Base-by-base conservation (phyloP, 2,329 filamentous ascomycete genomes). In the Cytospora schulzeri region DNA sequence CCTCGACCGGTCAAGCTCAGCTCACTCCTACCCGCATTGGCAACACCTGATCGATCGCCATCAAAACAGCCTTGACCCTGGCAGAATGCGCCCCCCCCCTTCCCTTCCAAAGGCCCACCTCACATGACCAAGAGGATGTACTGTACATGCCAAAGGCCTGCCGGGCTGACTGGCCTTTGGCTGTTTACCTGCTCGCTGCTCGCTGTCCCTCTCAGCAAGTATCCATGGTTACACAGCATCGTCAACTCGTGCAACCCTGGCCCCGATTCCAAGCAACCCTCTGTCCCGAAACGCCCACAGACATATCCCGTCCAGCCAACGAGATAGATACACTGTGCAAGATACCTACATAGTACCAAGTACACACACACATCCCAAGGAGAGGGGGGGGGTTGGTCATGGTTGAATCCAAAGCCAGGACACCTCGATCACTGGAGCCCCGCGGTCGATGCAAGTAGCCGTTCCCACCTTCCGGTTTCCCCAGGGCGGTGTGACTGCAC, bases 341-440 rank as follows among this genome's bases (percentile, higher is more conserved):
- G 17, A 59, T 62, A 64, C 62, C 41, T 59, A 22, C 28, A 11
- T 15, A 33, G 28, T 64, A 61, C 28, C 15, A n/a, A 33, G 28
- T 64, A 61, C 61, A 52, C 31, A n/a, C 29, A 4, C 17, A 9
- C 48, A 29, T n/a, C n/a, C n/a, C n/a, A n/a, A n/a, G 15, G 14
- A n/a, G 14, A 12, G 31, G 12, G 33, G 19, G 7, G 0, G 9
- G 31, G 3, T 2, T 24, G 29, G 35, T 4, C 6, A 7, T 29
- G 48, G n/a, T 19, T 48, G 31, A 6, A 8, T 7, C 19, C 4
- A 26, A 19, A 45, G 35, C 15, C n/a, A 41, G 35, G 29, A 35
- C 33, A 15, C 11, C n/a, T 61, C 11, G 50, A 45, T 59, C 22
- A 28, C 17, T 22, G 41, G 6, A 15, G 24, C 33, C 55, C 55